Evolutionary conservation across 768 basidiomycete species (phyloP), one percentile per base, ranked within the genome.

Genomic region (Leccinum longicurvipes): DNA sequence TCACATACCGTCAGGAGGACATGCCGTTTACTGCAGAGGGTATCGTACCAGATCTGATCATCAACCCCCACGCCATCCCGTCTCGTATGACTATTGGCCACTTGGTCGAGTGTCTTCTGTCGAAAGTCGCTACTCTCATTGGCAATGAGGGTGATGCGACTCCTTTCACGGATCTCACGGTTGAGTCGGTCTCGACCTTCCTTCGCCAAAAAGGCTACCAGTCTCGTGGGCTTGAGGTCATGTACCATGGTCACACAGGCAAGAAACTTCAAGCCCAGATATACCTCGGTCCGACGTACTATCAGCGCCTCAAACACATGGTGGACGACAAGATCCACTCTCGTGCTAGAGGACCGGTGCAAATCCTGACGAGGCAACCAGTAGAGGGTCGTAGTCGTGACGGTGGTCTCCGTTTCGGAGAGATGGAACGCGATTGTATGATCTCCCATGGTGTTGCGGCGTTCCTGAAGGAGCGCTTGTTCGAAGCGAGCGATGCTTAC

Each of bases 391-490:
- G 97, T 73, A 93, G 91, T 82, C 84, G 97, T 76, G 97, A 98
- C 68, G 97, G 97, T 79, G 97, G 97, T 73, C 76, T 99, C 60
- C 93, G 97, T 67, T 99, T 99, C 79, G 97, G 97, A 80, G 97
- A 99, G 82, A 99, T 99, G 97, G 97, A 99, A 70, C 91, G 93
- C 72, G 96, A 98, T 83, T 98, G 97, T 72, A 99, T 99, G 97
- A 96, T 99, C 58, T 97, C 97, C 23, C 97, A 99, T 77, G 97
- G 97, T 70, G 94, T 98, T 60, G 96, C 97, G 46, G 93, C 85
- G 2, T 98, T 98, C 85, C 74, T 98, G 74, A 98, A 98, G 75
- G 97, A 98, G 76, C 88, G 97, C 55, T 78, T 98, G 71, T 94
- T 94, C 64, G 92, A 94, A 69, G 93, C 91, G 28, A 91, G 89